phyloP scores from a whole-genome alignment of 441 rosid genomes.

The Populus trichocarpa region DNA sequence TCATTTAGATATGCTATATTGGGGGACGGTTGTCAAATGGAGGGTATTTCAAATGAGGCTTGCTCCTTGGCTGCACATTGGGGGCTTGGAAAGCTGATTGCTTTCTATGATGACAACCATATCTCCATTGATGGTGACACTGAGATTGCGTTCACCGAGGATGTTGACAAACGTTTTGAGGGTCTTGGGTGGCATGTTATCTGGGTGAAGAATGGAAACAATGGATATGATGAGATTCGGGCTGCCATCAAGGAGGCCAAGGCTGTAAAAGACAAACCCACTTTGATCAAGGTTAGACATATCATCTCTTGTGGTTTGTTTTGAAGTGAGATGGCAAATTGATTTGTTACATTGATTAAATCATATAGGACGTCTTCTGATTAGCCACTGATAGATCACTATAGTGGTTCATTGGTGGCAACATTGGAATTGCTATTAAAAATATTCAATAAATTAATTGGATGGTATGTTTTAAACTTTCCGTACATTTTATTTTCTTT shows the following conservation, averaged over 20 bases:
- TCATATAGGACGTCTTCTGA: neutral
- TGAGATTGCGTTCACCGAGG: slow-evolving; percentile 85
- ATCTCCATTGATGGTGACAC: slow-evolving; percentile 95
- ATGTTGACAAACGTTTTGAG: slow-evolving; percentile 73
- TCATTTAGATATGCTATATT: slow-evolving; percentile 49
- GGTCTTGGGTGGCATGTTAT: slow-evolving; percentile 97
- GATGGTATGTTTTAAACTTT: slow-evolving; percentile 9
- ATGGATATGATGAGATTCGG: slow-evolving; percentile 87
- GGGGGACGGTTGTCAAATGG: slow-evolving; percentile 99
- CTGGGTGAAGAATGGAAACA: slow-evolving; percentile 96
- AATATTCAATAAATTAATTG: neutral
- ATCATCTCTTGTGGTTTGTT: slow-evolving; percentile 6
- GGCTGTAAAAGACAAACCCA: slow-evolving; percentile 85
- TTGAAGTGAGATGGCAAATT: neutral
- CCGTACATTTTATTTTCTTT: neutral
- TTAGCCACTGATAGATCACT: neutral
- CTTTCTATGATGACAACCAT: slow-evolving; percentile 93
- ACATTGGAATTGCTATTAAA: neutral
- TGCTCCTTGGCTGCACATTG: slow-evolving; percentile 87
- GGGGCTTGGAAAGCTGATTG: slow-evolving; percentile 95
- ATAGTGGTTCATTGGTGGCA: neutral
- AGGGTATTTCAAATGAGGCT: slow-evolving; percentile 81
- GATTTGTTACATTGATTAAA: neutral
- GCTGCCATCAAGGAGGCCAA: slow-evolving; percentile 95
- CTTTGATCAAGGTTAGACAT: slow-evolving; percentile 71